Percentiles rank a stretch among this genome's conserved stretches.
Conservation (phyloP, 2,329 filamentous ascomycete genomes). For the Elsinoe arachidis region DNA sequence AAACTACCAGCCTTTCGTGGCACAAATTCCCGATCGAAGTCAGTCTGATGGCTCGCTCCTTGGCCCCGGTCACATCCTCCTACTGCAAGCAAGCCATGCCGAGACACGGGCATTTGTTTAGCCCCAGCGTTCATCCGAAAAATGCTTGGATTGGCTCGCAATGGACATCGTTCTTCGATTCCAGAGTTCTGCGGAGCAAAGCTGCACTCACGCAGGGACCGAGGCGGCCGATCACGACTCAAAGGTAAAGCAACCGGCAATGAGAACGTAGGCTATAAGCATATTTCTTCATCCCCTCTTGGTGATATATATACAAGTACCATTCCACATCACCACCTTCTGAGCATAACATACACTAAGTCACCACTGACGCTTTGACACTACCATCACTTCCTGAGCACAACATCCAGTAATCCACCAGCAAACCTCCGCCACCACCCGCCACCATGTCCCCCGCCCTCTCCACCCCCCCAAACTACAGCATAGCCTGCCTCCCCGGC, state of each 20-base stretch:
- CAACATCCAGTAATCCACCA: not conserved
- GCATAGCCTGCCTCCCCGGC: conserved; percentile 57
- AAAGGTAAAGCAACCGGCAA: not conserved
- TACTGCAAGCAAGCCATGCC: too few species aligned
- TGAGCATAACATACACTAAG: not conserved
- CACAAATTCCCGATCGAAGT: too few species aligned
- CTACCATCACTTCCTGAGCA: not conserved
- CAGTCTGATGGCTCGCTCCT: too few species aligned
- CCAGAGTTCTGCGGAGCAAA: not conserved
- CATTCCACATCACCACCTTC: not conserved
- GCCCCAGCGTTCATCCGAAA: too few species aligned
- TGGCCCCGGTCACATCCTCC: too few species aligned
- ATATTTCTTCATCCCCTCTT: not conserved
- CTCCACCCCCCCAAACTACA: conserved; percentile 25
- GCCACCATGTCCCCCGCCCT: conserved; percentile 11
- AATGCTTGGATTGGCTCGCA: too few species aligned
- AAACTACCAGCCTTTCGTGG: too few species aligned
- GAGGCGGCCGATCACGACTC: not conserved
- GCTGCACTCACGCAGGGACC: not conserved
- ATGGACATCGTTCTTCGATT: too few species aligned
- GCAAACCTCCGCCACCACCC: too few species aligned
- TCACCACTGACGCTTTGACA: not conserved
- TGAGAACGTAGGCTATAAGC: not conserved
- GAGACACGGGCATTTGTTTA: too few species aligned
- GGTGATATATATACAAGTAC: not conserved